Evolutionary conservation across 139 green algal species (phyloP), one percentile per base, ranked within the genome.

Genomic region (Volvox reticuliferus): DNA sequence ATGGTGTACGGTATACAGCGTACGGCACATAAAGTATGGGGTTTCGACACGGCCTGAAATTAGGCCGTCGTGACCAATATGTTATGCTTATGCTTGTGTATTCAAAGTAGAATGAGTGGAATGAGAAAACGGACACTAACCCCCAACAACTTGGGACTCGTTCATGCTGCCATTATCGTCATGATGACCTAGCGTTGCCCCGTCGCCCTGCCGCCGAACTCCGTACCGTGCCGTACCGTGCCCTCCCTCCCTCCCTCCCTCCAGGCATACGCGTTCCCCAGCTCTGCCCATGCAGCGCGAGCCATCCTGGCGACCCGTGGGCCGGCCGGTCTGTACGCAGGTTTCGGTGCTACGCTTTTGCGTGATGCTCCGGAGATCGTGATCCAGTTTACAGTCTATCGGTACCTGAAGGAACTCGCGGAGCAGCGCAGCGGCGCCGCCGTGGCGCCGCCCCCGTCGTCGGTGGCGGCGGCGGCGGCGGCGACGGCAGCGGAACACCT

Each of bases 301-400:
- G 67, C 67, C 67, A 94, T 97, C 63, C 65, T 96, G 24, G 30
- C 28, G 21, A 44, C 44, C 55, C 35, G 35, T 63, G 65, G 82
- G 44, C 81, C 20, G 88, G 82, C 17, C 83, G 96, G 96, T 30
- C 80, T 98, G n/a, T 98, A 97, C 87, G 75, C 89, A 22, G 96
- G 96, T 44, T 96, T 98, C 67, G 80, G 91, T 19, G 94, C 95
- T 35, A 98, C 96, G 1, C 84, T 98, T 13, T 91, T 97, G 62
- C 88, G 96, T 20, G 96, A 98, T 82, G 93, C 97, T 55, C 96
- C 96, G 0, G 96, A 98, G 85, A 95, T 97, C 17, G 94, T 95
- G 32, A 93, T 98, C 55, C 95, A 97, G 93, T 98, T 98, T 88
- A 83, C 91, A 0, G 81, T 96, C 22, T 98, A 98, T 83, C 94